Percentiles rank a stretch among this genome's conserved stretches.
Conservation (phyloP, 306 rosid genomes). For the Quercus variabilis region DNA sequence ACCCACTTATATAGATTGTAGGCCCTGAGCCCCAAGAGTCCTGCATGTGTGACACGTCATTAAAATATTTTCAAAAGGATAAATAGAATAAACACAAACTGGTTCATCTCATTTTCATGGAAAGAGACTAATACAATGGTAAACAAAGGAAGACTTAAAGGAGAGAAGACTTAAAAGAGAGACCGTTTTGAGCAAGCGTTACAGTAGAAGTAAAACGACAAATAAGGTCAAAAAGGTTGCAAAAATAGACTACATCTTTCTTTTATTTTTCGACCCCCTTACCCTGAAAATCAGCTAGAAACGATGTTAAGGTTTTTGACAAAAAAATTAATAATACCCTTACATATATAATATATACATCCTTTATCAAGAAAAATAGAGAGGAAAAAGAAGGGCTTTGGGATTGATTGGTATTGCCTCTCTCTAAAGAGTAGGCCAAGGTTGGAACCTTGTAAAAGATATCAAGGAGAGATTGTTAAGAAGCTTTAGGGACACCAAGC, state of each 20-base stretch:
- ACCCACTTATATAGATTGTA: no score
- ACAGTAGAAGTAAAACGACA: background rate
- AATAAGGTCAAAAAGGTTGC: background rate
- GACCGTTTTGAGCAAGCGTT: conserved; percentile 10
- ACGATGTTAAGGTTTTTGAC: no score
- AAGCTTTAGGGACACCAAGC: no score
- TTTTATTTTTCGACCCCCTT: background rate
- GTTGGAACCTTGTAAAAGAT: no score
- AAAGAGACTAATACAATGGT: background rate
- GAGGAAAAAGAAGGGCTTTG: background rate
- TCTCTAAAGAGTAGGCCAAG: no score
- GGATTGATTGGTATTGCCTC: no score
- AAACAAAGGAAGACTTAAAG: no score
- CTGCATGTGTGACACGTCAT: conserved; percentile 28
- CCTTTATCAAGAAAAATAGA: background rate
- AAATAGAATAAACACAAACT: background rate
- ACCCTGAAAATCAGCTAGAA: background rate
- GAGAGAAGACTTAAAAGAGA: background rate
- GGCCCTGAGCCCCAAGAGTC: no score
- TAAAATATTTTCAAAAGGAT: background rate
- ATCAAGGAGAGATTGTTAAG: no score
- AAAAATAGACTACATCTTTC: background rate
- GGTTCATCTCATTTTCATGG: background rate
- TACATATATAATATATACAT: background rate
- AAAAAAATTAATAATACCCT: no score